Evolutionary conservation across 164 flowering plant genomes (phyloP).

Genomic region (Annona cherimola): DNA sequence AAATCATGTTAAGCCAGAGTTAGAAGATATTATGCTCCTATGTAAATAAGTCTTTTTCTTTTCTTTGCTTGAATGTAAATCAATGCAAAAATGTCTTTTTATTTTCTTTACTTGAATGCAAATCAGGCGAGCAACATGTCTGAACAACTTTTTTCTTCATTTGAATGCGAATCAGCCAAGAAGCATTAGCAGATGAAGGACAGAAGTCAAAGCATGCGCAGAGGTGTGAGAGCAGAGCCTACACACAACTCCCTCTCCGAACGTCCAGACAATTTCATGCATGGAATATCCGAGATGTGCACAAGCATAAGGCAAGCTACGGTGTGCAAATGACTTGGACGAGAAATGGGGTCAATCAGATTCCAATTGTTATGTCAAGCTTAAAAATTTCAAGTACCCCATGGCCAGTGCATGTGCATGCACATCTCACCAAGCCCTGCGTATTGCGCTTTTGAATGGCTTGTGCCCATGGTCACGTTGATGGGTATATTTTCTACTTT

Average conservation of each 20-base stretch:
- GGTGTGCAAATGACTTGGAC: not conserved
- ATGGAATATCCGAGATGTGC: not conserved
- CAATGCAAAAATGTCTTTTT: not conserved
- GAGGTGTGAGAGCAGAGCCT: not conserved
- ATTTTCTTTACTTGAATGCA: not conserved
- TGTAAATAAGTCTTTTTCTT: too few species aligned
- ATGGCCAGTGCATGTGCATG: too few species aligned
- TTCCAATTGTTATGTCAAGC: not conserved
- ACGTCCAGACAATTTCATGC: not conserved
- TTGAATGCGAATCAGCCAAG: not conserved
- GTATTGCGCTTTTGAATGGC: too few species aligned
- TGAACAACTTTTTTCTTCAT: not conserved
- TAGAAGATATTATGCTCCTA: too few species aligned
- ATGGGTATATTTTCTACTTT: too few species aligned
- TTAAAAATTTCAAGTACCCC: too few species aligned
- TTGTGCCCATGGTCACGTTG: too few species aligned
- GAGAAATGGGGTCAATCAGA: not conserved
- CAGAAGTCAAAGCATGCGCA: not conserved
- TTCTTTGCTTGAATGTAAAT: not conserved
- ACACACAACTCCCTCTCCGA: not conserved
- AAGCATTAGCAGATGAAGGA: not conserved
- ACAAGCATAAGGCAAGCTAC: not conserved
- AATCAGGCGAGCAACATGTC: not conserved
- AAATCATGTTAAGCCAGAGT: too few species aligned
- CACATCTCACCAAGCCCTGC: too few species aligned